Conservation (phyloP, 2,329 filamentous ascomycete genomes). For the Meredithiella fracta region DNA sequence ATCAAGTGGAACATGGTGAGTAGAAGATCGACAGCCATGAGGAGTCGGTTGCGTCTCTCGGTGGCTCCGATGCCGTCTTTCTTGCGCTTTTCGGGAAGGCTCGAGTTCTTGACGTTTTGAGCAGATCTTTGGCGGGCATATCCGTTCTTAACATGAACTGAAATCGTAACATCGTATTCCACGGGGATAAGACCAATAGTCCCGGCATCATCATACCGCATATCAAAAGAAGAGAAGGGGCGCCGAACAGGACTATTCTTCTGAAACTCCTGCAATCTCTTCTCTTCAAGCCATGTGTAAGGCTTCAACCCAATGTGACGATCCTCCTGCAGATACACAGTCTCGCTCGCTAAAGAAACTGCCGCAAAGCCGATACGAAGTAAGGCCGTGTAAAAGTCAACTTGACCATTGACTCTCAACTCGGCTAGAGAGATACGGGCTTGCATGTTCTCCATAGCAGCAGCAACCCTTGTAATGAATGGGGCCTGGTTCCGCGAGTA, state of each 20-base stretch:
- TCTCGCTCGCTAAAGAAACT: conserved; percentile 84
- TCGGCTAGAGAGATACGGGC: conserved; percentile 74
- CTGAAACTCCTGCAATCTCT: conserved; percentile 64
- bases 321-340: conserved; percentile 89
- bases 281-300: conserved; percentile 84
- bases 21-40: conserved; percentile 59
- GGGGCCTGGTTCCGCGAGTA: neutral
- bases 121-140: conserved; percentile 57
- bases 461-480: conserved; percentile 15
- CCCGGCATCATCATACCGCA: conserved; percentile 35
- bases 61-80: conserved; percentile 57
- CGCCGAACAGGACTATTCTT: conserved; percentile 36
- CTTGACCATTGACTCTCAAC: conserved; percentile 64
- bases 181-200: conserved; percentile 40
- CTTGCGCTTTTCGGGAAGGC: conserved; percentile 24
- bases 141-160: conserved; percentile 30
- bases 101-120: conserved; percentile 32
- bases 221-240: conserved; percentile 29
- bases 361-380: conserved; percentile 75
- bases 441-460: conserved; percentile 78
- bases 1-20: conserved; percentile 55
- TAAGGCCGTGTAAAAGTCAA: conserved; percentile 90
- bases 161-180: conserved; percentile 26
- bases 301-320: conserved; percentile 53
- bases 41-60: conserved; percentile 64